Percentiles rank a stretch among this genome's conserved stretches.
phyloP scores from a whole-genome alignment of 345 rosid genomes.

The Eucalyptus leucophloia region DNA sequence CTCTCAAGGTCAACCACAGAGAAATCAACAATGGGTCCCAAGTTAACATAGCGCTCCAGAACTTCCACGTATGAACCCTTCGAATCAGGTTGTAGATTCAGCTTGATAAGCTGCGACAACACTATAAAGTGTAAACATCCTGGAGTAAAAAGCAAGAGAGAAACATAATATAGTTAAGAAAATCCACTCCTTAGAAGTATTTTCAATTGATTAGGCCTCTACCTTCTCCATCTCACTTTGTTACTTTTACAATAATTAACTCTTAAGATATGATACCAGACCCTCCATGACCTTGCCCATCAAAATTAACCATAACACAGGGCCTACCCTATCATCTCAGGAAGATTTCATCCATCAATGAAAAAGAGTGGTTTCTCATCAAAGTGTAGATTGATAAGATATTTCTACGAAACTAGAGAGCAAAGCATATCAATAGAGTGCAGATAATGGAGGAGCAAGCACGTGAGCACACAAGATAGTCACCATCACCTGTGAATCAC shows the following conservation, averaged over 20 bases:
- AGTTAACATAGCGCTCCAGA: conserved; percentile 73
- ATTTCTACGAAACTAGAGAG: not conserved
- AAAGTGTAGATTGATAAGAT: not conserved
- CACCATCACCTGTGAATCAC: conserved; percentile 77
- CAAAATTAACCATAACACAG: not conserved
- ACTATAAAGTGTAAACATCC: not conserved
- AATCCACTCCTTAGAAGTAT: not conserved
- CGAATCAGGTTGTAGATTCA: conserved; percentile 77
- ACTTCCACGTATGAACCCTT: conserved; percentile 89
- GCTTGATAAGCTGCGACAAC: conserved; percentile 59
- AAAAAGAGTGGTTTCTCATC: not conserved
- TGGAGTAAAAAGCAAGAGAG: not conserved
- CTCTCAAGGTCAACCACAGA: conserved; percentile 96
- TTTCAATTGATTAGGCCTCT: not conserved
- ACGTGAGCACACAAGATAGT: not conserved
- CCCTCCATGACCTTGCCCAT: not conserved
- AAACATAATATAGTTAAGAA: not conserved
- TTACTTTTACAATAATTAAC: not conserved
- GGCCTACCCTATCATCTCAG: not conserved
- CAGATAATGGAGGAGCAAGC: not conserved
- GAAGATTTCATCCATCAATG: not conserved
- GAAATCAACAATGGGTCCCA: conserved; percentile 93
- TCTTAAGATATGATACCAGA: not conserved
- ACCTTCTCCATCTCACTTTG: not conserved
- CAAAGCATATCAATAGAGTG: not conserved